Evolutionary conservation across 257 asterid species (phyloP).

Genomic region (Nicotiana undulata): DNA sequence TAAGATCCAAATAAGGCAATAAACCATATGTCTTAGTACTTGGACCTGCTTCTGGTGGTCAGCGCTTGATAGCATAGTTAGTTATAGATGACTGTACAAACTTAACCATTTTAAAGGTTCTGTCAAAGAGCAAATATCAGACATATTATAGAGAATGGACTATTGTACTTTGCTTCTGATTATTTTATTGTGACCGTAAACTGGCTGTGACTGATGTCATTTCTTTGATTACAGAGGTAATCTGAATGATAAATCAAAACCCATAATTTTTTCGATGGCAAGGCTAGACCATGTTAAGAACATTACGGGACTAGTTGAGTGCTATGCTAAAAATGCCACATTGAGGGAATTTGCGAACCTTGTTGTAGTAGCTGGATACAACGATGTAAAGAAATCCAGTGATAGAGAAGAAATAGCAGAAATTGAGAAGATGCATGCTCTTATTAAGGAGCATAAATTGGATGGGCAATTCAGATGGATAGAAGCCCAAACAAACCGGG

Average conservation of each 20-base stretch:
- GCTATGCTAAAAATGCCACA: constrained; percentile 63
- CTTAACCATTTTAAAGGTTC: neutral
- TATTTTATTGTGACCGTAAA: neutral
- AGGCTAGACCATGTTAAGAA: constrained; percentile 94
- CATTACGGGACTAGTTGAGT: constrained; percentile 85
- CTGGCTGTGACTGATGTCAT: neutral
- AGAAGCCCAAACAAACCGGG: constrained; percentile 70
- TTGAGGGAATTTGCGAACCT: constrained; percentile 76
- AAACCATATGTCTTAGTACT: neutral
- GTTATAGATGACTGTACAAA: neutral
- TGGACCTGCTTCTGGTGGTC: neutral
- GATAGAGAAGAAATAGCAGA: constrained; percentile 90
- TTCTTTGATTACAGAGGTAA: constrained; percentile 50
- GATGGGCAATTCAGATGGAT: constrained; percentile 82
- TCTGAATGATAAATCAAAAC: constrained; percentile 62
- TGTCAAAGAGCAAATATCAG: neutral
- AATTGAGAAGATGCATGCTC: constrained; percentile 90
- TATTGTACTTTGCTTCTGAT: neutral
- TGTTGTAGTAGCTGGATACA: constrained; percentile 86
- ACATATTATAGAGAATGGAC: neutral
- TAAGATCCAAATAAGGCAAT: neutral
- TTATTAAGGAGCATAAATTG: constrained; percentile 58
- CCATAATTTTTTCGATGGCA: constrained; percentile 95
- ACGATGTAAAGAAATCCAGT: constrained; percentile 60
- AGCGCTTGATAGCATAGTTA: neutral